Base-by-base conservation (phyloP, 2,329 filamentous ascomycete genomes). In the Fusarium sp. region DNA sequence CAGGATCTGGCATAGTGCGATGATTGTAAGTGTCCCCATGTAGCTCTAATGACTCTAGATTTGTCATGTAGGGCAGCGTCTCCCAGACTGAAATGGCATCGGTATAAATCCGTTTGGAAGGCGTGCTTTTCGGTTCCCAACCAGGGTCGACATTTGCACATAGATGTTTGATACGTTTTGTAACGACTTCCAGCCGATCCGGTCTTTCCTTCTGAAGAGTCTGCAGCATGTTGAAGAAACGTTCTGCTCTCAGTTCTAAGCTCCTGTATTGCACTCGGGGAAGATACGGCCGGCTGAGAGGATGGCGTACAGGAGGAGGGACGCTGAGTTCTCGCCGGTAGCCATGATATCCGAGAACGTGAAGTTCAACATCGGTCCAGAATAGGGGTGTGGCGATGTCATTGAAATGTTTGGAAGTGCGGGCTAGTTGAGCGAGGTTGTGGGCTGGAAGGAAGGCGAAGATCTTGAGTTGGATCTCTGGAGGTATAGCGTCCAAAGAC, bases 301-400 rank as follows among this genome's bases (percentile, higher is more conserved):
- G 46, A 7, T 44, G 4, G 6, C 49, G 57, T 1, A 55, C 27
- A 6, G 71, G 69, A 3, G 60, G 37, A 7, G 71, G 71, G 0
- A 41, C 4, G 2, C 57, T 57, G 0, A 61, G 4, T 25, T 72
- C 42, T 12, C n/a, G 9, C 0, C 7, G 40, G 14, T 46, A 46
- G 13, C 59, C 63, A 22, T 74, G 71, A 6, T 51, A 70, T 4
- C 66, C 60, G 1, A 18, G 8, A 4, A 45, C 7, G 4, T 74
- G 71, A 9, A 69, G 30, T 20, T 74, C 71, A 42, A 74, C 56
- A 4, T 70, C 45, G 24, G 37, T 41, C 71, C 71, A 74, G 10
- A 74, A 20, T 4, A 57, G 52, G 3, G 71, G 57, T 24, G 42
- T 57, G 6, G 27, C 22, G 6, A 64, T 20, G 3, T 24, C 6